Evolutionary conservation across 768 basidiomycete genomes (phyloP).

Genomic region (Russula sp.): DNA sequence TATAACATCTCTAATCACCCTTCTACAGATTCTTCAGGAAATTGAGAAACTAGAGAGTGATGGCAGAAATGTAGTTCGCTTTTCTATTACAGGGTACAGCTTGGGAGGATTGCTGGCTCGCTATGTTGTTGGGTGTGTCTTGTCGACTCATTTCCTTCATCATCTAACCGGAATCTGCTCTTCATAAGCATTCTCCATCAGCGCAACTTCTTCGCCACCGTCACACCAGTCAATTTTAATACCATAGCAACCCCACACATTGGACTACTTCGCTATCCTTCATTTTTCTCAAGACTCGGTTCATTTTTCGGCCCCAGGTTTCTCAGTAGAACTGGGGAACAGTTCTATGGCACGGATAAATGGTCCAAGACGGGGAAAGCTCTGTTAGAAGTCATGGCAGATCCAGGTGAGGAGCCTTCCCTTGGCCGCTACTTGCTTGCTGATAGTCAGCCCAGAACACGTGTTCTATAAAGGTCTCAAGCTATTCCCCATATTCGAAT

Average conservation of each 20-base stretch:
- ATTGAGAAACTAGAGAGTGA: conserved; percentile 51
- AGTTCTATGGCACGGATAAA: conserved; percentile 55
- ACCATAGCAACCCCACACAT: conserved; percentile 83
- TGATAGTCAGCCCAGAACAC: conserved; percentile 44
- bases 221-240: conserved; percentile 75
- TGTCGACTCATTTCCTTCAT: background rate
- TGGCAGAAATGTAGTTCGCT: conserved; percentile 58
- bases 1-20: background rate
- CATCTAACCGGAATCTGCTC: background rate
- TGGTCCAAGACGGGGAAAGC: conserved; percentile 67
- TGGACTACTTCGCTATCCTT: conserved; percentile 64
- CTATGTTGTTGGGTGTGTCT: conserved; percentile 64
- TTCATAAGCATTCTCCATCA: conserved; percentile 56
- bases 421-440: background rate
- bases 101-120: conserved; percentile 81
- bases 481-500: conserved; percentile 65
- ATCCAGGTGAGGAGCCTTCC: conserved; percentile 51
- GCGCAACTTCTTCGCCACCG: conserved; percentile 64
- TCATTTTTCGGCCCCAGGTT: conserved; percentile 62
- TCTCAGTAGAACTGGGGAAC: conserved; percentile 73
- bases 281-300: conserved; percentile 53
- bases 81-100: conserved; percentile 75
- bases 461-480: conserved; percentile 73
- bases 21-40: conserved; percentile 52
- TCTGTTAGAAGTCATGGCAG: conserved; percentile 73